Percentiles rank a stretch among this genome's conserved stretches.
Conservation (phyloP, 257 asterid genomes). For the Anisodus tanguticus region DNA sequence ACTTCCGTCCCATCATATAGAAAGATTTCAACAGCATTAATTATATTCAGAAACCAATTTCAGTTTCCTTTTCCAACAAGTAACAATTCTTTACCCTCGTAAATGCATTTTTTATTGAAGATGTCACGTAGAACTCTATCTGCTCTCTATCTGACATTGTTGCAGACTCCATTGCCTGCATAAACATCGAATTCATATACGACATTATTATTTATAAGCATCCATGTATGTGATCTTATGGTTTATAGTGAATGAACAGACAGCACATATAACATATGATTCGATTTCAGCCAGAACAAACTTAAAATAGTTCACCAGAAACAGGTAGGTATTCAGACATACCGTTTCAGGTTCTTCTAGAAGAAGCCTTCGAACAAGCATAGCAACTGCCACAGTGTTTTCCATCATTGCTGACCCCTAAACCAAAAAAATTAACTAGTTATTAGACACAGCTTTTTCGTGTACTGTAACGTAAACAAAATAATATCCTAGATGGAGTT, state of each 20-base stretch:
- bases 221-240: background rate
- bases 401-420: slow-evolving; percentile 87
- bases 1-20: background rate
- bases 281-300: slow-evolving; percentile 14
- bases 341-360: slow-evolving; percentile 95
- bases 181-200: slow-evolving; percentile 21
- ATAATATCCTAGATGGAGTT: background rate
- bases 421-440: slow-evolving; percentile 19
- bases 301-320: slow-evolving; percentile 16
- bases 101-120: slow-evolving; percentile 83
- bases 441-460: background rate
- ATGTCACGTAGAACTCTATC: slow-evolving; percentile 78
- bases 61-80: background rate
- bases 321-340: slow-evolving; percentile 29
- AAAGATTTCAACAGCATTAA: background rate
- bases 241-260: slow-evolving; percentile 6
- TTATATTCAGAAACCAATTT: background rate
- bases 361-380: slow-evolving; percentile 88
- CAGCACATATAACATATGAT: background rate
- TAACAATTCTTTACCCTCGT: slow-evolving; percentile 55
- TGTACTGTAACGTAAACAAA: background rate
- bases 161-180: slow-evolving; percentile 69
- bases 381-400: slow-evolving; percentile 68
- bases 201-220: background rate
- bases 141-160: slow-evolving; percentile 77